phyloP scores from a whole-genome alignment of 139 green algal genomes.

The Chlamydomonas sphaeroides region DNA sequence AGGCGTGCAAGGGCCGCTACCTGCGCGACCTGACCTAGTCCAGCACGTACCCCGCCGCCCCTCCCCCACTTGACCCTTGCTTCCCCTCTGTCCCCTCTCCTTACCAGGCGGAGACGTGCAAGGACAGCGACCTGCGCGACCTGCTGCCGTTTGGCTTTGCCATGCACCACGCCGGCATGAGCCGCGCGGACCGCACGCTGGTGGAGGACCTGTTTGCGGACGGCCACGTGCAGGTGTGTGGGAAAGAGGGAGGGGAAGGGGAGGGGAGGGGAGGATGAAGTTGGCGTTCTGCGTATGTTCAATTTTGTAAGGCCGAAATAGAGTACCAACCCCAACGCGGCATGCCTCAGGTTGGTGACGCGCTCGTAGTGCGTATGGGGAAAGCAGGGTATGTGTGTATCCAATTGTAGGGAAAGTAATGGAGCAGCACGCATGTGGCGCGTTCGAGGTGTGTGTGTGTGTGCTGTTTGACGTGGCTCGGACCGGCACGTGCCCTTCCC shows the following conservation, averaged over 20 bases:
- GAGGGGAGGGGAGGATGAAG: neutral
- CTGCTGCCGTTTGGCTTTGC: constrained; percentile 96
- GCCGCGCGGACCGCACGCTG: constrained; percentile 88
- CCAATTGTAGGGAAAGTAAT: too few relatives aligned
- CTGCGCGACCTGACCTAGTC: constrained; percentile 91
- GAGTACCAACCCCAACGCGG: too few relatives aligned
- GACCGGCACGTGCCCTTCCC: too few relatives aligned
- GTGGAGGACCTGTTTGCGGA: constrained; percentile 99
- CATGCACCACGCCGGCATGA: constrained; percentile 98
- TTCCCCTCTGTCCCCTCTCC: neutral
- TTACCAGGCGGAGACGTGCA: constrained; percentile 85
- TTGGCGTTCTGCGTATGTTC: neutral
- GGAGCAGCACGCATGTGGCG: too few relatives aligned
- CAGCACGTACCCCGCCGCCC: too few relatives aligned
- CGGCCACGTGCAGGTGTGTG: constrained; percentile 89
- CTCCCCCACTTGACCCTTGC: too few relatives aligned
- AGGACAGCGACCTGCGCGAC: constrained; percentile 87
- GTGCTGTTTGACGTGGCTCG: neutral
- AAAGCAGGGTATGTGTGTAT: too few relatives aligned
- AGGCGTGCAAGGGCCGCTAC: constrained; percentile 84
- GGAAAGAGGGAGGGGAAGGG: neutral
- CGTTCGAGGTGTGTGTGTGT: too few relatives aligned
- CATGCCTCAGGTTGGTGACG: too few relatives aligned
- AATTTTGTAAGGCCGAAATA: too few relatives aligned
- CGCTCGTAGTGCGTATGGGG: too few relatives aligned